Evolutionary conservation across 2,329 filamentous ascomycete genomes (phyloP), one percentile per base, ranked within the genome.

Genomic region (Colletotrichum sidae): DNA sequence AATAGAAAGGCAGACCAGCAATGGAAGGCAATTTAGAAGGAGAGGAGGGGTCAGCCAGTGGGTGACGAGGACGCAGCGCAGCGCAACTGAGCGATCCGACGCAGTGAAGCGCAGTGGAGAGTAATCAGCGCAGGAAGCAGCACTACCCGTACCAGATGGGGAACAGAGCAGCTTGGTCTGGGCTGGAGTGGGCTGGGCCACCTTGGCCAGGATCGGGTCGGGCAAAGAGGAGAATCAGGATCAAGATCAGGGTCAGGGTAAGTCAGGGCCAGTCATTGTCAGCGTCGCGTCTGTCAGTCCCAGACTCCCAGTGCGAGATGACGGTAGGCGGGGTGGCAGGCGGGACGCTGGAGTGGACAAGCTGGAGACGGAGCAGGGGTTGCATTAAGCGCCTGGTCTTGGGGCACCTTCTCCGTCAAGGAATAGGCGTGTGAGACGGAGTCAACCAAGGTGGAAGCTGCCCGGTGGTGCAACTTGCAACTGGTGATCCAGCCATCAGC

Each of bases 131-230:
- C 25, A 25, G 25, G 25, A 25, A 25, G 25, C 25, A 25, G 25
- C 25, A 25, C 25, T 25, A 25, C 25, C 25, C 25, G 25, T 25
- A 4, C 25, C 10, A 15, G 45, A 34, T 55, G 44, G 44, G 37
- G 45, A 55, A 38, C 44, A 55, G 37, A n/a, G 50, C 60, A 63
- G 34, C 46, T 53, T 55, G 52, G 34, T 47, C 61, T 61, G 56
- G 56, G 51, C 34, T 60, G 44, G 46, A 45, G 15, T 46, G 56
- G 61, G 57, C 51, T 65, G 61, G 58, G 57, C 62, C 57, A 56
- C 57, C 58, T 65, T 60, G 60, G 46, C 55, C 60, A 52, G 50
- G 55, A 44, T 50, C 55, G n/a, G 35, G 47, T 25, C 60, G 37
- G 39, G 25, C 25, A 25, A 25, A 25, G 25, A 25, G 25, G 25